Evolutionary conservation across 352 stramenopile genomes (phyloP).

Genomic region (Lagenidium sp.): DNA sequence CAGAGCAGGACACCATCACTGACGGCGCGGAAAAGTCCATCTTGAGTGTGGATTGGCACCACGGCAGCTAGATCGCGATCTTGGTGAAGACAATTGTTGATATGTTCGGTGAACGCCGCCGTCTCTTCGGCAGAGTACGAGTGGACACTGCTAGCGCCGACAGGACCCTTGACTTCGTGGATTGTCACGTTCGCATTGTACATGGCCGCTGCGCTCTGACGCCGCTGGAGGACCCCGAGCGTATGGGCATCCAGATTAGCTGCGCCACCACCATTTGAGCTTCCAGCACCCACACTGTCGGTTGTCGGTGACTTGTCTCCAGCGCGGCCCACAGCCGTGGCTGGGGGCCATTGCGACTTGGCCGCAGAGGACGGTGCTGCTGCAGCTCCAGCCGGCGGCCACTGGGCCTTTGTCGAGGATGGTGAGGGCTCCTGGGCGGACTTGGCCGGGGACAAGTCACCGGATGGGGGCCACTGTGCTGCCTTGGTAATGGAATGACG

Average conservation of each 20-base stretch:
- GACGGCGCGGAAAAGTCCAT: conserved; percentile 75
- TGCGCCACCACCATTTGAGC: no score
- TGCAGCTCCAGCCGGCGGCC: no score
- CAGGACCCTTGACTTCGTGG: conserved; percentile 75
- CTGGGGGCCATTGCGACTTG: conserved; percentile 9
- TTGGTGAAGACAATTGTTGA: conserved; percentile 82
- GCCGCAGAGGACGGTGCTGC: conserved; percentile 14
- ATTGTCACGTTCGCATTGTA: conserved; percentile 63
- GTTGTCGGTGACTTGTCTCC: no score
- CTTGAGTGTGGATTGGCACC: conserved; percentile 72
- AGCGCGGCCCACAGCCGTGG: no score
- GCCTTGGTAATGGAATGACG: no score
- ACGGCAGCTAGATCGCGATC: conserved; percentile 53
- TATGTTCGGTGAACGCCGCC: conserved; percentile 87
- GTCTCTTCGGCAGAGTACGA: conserved; percentile 90
- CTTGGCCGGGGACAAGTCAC: conserved; percentile 8
- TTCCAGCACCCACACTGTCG: no score
- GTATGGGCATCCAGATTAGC: conserved; percentile 1
- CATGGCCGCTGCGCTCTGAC: conserved; percentile 40
- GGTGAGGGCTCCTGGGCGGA: conserved; percentile 1
- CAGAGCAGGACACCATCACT: conserved; percentile 85
- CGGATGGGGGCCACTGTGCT: no score
- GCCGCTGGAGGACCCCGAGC: conserved; percentile 44
- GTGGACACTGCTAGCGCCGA: conserved; percentile 64
- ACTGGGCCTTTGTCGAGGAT: conserved; percentile 32